A percentile compares a stretch with the other conserved stretches of the same genome.
phyloP scores from a whole-genome alignment of 495 filamentous ascomycete genomes.

The Eremomyces bilateralis region DNA sequence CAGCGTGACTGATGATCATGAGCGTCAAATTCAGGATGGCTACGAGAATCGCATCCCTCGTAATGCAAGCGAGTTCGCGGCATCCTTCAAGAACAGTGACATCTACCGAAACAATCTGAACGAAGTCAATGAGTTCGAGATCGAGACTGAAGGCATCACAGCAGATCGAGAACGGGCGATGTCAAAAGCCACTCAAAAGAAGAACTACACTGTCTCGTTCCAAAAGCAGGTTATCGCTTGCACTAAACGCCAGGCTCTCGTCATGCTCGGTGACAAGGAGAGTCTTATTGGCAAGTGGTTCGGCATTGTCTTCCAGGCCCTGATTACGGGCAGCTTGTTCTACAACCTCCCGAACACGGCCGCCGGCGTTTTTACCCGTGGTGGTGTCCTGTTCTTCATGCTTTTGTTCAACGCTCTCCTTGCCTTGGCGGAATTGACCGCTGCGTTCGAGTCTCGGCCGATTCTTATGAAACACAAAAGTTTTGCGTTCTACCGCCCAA shows the following conservation, averaged over 20 bases:
- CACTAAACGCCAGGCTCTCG: slow-evolving; percentile 41
- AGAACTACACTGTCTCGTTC: slow-evolving; percentile 47
- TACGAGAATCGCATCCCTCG: slow-evolving; percentile 40
- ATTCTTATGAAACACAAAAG: slow-evolving; percentile 68
- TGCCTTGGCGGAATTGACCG: slow-evolving; percentile 52
- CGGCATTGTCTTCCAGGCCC: slow-evolving; percentile 44
- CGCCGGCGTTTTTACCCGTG: slow-evolving; percentile 30
- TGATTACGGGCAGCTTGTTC: slow-evolving; percentile 61
- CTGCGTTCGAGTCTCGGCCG: slow-evolving; percentile 45
- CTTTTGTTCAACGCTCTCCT: slow-evolving; percentile 65
- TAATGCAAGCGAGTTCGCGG: slow-evolving; percentile 34
- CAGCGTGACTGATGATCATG: slow-evolving; percentile 39
- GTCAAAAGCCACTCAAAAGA: slow-evolving; percentile 29
- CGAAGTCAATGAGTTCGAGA: slow-evolving; percentile 27
- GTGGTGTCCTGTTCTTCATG: slow-evolving; percentile 49
- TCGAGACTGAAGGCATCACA: slow-evolving; percentile 23
- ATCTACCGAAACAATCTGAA: slow-evolving; percentile 12
- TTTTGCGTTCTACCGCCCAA: slow-evolving; percentile 67
- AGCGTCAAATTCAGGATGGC: slow-evolving; percentile 32
- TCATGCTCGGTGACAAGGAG: slow-evolving; percentile 39
- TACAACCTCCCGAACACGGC: slow-evolving; percentile 43
- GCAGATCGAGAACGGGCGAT: slow-evolving; percentile 26
- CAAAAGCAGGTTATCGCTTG: slow-evolving; percentile 44
- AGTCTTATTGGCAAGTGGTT: slow-evolving; percentile 32
- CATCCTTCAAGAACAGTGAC: slow-evolving; percentile 28